phyloP scores from a whole-genome alignment of 2,329 filamentous ascomycete genomes.

The Colletotrichum sp. region DNA sequence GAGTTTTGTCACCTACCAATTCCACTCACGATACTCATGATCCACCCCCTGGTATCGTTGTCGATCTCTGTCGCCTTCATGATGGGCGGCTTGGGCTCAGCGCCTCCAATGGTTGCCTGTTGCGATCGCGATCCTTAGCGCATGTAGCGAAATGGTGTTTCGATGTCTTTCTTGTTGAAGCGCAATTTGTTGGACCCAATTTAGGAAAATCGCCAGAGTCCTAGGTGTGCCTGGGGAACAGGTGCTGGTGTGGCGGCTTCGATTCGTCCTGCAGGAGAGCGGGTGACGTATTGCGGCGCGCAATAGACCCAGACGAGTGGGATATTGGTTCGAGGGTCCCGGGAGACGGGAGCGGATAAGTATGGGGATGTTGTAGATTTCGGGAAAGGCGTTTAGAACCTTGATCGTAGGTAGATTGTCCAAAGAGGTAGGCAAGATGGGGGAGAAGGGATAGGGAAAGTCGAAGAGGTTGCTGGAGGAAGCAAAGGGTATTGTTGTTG shows the following conservation, averaged over 20 bases:
- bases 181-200: neutral
- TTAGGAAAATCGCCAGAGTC: neutral
- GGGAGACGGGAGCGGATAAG: neutral
- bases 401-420: neutral
- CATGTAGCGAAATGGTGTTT: neutral
- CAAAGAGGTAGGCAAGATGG: neutral
- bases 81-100: slow-evolving; percentile 25
- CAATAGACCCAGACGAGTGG: neutral
- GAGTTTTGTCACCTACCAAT: slow-evolving; percentile 52
- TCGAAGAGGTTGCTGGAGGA: neutral
- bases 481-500: neutral
- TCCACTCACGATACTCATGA: slow-evolving; percentile 87
- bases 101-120: slow-evolving; percentile 16
- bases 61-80: slow-evolving; percentile 54
- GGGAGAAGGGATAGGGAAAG: neutral
- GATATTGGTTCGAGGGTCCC: neutral
- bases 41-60: slow-evolving; percentile 92
- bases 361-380: neutral
- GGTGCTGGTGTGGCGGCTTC: slow-evolving; percentile 4
- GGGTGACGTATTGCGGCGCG: slow-evolving; percentile 12
- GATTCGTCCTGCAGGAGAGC: neutral
- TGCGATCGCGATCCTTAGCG: neutral
- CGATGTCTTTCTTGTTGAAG: neutral
- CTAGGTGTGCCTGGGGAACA: neutral
- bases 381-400: neutral